Conservation (phyloP, 2,329 filamentous ascomycete genomes). For the Fusarium citri region DNA sequence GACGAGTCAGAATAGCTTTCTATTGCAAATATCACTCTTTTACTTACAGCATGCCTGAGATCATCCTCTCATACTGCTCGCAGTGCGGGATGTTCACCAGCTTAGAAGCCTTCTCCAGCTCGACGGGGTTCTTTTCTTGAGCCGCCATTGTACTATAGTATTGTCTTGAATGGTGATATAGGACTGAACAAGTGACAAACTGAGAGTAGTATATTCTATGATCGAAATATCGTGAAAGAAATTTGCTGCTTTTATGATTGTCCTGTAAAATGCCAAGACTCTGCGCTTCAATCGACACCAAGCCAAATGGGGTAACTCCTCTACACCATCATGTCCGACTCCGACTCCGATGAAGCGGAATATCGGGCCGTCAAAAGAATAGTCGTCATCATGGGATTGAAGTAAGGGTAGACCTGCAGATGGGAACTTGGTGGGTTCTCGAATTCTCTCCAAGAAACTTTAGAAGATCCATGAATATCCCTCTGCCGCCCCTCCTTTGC, state of each 20-base stretch:
- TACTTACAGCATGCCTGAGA: conserved; percentile 68
- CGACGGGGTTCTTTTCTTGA: conserved; percentile 10
- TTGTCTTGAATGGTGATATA: fast-evolving
- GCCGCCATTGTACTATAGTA: conserved; percentile 14
- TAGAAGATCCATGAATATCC: conserved; percentile 28
- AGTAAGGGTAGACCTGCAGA: conserved; percentile 31
- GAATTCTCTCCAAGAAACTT: conserved; percentile 49
- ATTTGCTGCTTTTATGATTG: conserved; percentile 1
- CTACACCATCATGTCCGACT: not conserved
- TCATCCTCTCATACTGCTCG: conserved; percentile 73
- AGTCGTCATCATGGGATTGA: conserved; percentile 37
- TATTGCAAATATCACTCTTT: too few species aligned
- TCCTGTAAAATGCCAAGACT: not conserved
- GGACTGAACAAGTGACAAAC: fast-evolving
- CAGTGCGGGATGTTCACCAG: conserved; percentile 66
- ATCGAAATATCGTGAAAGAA: fast-evolving
- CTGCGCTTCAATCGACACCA: not conserved
- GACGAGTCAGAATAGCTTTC: fast-evolving
- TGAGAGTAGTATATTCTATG: fast-evolving
- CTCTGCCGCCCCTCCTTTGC: conserved; percentile 34
- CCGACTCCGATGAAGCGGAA: conserved; percentile 7
- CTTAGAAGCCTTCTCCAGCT: conserved; percentile 31
- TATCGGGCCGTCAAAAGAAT: conserved; percentile 26
- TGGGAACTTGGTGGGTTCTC: conserved; percentile 17
- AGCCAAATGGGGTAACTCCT: conserved; percentile 4